These are phyloP conservation scores for Vicia sativa DNA, from an alignment of 306 rosid species.

Conservation along the genomic window DNA sequence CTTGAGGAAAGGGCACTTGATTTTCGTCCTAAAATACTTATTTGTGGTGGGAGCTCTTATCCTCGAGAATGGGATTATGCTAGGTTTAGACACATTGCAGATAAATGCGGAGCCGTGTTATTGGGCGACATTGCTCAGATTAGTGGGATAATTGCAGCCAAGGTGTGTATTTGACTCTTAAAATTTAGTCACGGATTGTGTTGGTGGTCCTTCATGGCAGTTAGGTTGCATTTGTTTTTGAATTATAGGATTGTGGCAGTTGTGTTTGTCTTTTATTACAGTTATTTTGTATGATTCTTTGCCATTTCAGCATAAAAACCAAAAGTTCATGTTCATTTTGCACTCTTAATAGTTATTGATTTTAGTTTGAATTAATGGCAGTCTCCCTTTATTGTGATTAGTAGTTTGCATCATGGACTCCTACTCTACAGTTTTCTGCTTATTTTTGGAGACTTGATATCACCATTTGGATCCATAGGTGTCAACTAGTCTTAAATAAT, in stretches of 20 bases:
- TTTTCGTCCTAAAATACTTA: conserved; percentile 95
- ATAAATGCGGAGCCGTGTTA: conserved; percentile 84
- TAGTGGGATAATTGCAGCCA: conserved; percentile 87
- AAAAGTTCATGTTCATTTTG: background rate
- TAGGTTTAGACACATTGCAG: conserved; percentile 86
- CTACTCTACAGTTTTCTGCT: background rate
- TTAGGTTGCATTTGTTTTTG: background rate
- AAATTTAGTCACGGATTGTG: conserved; percentile 22
- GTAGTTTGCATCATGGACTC: conserved; percentile 1
- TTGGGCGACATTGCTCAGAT: conserved; percentile 97
- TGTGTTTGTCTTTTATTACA: background rate
- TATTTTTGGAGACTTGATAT: background rate
- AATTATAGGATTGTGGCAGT: background rate
- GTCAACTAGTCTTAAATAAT: background rate
- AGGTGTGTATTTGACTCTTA: conserved; percentile 56
- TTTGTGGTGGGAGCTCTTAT: conserved; percentile 94
- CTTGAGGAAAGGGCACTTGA: conserved; percentile 94
- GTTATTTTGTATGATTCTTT: background rate
- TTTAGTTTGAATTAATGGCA: background rate
- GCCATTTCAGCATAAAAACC: conserved; percentile 1
- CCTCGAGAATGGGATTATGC: conserved; percentile 95
- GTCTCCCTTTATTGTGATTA: background rate
- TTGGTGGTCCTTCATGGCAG: background rate
- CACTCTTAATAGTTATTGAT: background rate
- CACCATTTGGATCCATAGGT: background rate